phyloP scores from a whole-genome alignment of 176 grass and related monocot genomes.

The Zoysia pacifica region DNA sequence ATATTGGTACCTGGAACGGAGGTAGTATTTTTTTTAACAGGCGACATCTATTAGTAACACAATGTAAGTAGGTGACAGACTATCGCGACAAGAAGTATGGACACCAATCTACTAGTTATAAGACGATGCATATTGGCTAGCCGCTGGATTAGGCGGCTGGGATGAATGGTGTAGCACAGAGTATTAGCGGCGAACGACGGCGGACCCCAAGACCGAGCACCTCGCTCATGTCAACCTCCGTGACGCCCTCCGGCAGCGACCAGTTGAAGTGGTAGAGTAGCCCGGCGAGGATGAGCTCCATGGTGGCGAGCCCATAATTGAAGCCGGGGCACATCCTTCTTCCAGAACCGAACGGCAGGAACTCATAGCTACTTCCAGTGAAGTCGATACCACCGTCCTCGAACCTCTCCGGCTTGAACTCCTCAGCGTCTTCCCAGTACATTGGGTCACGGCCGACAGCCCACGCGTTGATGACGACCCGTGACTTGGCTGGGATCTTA shows the following conservation, averaged over 20 bases:
- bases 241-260: constrained; percentile 26
- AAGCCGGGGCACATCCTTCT: constrained; percentile 46
- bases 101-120: no score
- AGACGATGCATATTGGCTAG: no score
- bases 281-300: constrained; percentile 38
- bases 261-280: constrained; percentile 49
- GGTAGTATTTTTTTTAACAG: no score
- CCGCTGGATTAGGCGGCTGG: no score
- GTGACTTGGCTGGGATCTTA: no score
- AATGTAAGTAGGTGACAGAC: no score
- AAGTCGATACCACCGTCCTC: constrained; percentile 13
- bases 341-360: constrained; percentile 43
- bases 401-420: constrained; percentile 53
- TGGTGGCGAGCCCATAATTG: constrained; percentile 24
- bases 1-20: no score
- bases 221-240: constrained; percentile 38
- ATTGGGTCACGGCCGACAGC: constrained; percentile 33
- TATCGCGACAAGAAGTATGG: no score
- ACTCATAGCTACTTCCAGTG: constrained; percentile 33
- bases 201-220: no score
- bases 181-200: no score
- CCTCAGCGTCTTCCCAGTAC: constrained; percentile 15
- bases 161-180: no score
- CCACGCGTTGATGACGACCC: constrained; percentile 27
- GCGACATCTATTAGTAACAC: no score